Evolutionary conservation across 345 rosid species (phyloP).

Genomic region (Eutrema japonicum): DNA sequence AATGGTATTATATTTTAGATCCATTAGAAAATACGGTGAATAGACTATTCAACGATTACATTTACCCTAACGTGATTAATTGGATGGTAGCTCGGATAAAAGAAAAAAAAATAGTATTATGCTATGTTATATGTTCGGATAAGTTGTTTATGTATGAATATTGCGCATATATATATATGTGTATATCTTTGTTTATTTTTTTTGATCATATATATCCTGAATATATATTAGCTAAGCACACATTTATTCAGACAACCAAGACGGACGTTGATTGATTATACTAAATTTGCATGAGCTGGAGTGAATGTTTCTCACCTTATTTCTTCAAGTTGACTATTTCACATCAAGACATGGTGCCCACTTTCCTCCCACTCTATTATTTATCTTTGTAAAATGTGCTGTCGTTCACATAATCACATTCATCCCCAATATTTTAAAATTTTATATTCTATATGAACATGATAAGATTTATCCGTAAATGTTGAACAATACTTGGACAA

Average conservation of each 20-base stretch:
- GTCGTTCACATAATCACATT: constrained; percentile 33
- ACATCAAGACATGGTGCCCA: constrained; percentile 46
- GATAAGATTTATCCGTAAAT: constrained; percentile 14
- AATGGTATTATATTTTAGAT: no score
- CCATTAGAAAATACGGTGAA: no score
- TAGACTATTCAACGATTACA: no score
- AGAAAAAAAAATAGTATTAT: no score
- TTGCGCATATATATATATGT: background rate
- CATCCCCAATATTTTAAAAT: constrained; percentile 3
- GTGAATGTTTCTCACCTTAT: constrained; percentile 31
- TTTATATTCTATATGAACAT: constrained; percentile 20
- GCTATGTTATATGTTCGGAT: background rate
- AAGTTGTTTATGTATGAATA: background rate
- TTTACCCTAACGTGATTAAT: no score
- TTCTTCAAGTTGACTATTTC: constrained; percentile 28
- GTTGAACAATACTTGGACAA: constrained; percentile 11
- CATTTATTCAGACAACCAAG: constrained; percentile 33
- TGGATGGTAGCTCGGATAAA: no score
- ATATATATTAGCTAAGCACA: constrained; percentile 19
- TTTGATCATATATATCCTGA: background rate
- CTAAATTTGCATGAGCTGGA: constrained; percentile 41
- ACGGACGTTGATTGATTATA: constrained; percentile 27
- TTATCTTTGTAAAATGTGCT: constrained; percentile 31
- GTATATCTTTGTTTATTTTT: background rate
- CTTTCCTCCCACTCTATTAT: constrained; percentile 16